Conservation (phyloP, 768 basidiomycete genomes). For the Pulveroboletus sp. region DNA sequence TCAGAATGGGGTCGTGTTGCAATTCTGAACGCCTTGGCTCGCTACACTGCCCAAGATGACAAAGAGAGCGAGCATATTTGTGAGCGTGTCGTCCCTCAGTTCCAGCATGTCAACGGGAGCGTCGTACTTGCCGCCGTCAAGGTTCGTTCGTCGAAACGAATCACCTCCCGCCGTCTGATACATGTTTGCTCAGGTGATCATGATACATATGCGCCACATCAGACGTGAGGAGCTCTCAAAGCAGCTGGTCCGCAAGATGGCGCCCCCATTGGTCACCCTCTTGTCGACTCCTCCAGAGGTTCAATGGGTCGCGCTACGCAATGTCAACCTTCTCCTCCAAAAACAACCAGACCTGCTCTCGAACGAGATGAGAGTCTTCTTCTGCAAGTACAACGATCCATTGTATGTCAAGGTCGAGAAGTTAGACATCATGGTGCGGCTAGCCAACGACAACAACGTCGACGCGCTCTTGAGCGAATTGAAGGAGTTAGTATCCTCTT, state of each 20-base stretch:
- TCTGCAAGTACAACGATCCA: conserved; percentile 99
- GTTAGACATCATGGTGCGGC: conserved; percentile 95
- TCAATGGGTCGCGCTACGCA: conserved; percentile 96
- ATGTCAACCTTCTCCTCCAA: conserved; percentile 95
- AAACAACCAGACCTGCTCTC: conserved; percentile 87
- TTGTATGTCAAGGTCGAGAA: conserved; percentile 99
- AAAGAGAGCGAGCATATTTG: conserved; percentile 99
- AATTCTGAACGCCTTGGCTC: conserved; percentile 79
- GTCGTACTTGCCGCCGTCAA: conserved; percentile 97
- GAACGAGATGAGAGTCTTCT: conserved; percentile 98
- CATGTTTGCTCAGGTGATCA: conserved; percentile 65
- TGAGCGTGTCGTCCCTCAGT: conserved; percentile 96
- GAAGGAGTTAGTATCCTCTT: conserved; percentile 71
- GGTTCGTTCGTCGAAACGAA: conserved; percentile 40
- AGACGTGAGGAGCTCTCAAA: conserved; percentile 79
- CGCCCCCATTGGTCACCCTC: conserved; percentile 91
- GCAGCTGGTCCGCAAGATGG: conserved; percentile 92
- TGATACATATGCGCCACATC: conserved; percentile 92
- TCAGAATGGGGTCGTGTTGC: conserved; percentile 99
- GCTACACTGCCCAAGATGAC: conserved; percentile 81
- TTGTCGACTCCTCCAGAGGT: conserved; percentile 96
- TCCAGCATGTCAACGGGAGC: conserved; percentile 95
- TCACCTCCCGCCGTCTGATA: neutral
- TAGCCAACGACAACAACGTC: conserved; percentile 89
- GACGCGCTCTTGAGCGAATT: conserved; percentile 93